A percentile compares a stretch with the other conserved stretches of the same genome.
phyloP scores from a whole-genome alignment of 2,329 filamentous ascomycete genomes.

The Colletotrichum tofieldiae region DNA sequence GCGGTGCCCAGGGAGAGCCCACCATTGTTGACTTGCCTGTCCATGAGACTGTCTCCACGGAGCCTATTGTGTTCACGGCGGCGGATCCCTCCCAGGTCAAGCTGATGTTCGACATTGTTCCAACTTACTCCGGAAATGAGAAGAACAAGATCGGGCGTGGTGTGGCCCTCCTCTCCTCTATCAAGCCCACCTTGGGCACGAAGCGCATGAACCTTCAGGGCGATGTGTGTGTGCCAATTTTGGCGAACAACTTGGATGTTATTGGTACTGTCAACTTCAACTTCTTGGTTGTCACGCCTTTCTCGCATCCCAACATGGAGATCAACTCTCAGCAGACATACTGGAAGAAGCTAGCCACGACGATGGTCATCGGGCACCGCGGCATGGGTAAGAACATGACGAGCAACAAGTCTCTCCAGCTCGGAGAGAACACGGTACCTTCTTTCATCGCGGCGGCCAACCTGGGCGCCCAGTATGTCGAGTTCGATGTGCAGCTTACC shows the following conservation, averaged over 20 bases:
- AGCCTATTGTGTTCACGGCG: slow-evolving; percentile 92
- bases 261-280: slow-evolving; percentile 98
- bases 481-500: slow-evolving; percentile 95
- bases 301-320: slow-evolving; percentile 93
- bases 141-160: slow-evolving; percentile 92
- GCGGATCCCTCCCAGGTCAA: slow-evolving; percentile 85
- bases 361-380: slow-evolving; percentile 83
- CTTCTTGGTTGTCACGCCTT: slow-evolving; percentile 94
- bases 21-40: slow-evolving; percentile 93
- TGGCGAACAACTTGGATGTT: slow-evolving; percentile 87
- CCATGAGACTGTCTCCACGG: slow-evolving; percentile 93
- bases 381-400: slow-evolving; percentile 92
- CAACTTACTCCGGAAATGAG: slow-evolving; percentile 92
- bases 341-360: slow-evolving; percentile 92
- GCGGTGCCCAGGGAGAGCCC: slow-evolving; percentile 87
- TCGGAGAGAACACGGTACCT: slow-evolving; percentile 95
- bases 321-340: slow-evolving; percentile 93
- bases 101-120: slow-evolving; percentile 93
- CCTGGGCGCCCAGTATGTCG: slow-evolving; percentile 83
- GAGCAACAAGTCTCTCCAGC: slow-evolving; percentile 87
- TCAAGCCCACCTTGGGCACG: slow-evolving; percentile 86
- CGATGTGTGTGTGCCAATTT: slow-evolving; percentile 91
- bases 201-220: slow-evolving; percentile 94
- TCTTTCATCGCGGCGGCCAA: slow-evolving; percentile 98
- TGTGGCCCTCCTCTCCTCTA: slow-evolving; percentile 88